Percentiles rank a stretch among this genome's conserved stretches.
Conservation (phyloP, 2,329 filamentous ascomycete genomes). For the Lachnellula cervina region DNA sequence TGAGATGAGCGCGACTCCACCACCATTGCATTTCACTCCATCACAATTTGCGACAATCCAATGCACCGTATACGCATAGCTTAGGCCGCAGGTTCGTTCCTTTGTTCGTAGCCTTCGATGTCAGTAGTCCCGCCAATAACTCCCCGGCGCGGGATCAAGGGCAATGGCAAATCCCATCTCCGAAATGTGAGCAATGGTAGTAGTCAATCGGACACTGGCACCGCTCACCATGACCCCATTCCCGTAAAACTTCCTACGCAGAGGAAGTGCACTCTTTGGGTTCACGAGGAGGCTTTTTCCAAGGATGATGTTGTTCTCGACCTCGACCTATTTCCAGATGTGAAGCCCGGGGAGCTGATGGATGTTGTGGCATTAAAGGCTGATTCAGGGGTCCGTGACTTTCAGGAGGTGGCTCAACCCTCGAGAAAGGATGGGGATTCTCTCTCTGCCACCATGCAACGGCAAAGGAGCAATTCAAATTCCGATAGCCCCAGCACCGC, state of each 20-base stretch:
- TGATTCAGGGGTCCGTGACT: constrained; percentile 43
- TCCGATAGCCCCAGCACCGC: constrained; percentile 15
- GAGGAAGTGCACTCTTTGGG: constrained; percentile 31
- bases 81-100: no score
- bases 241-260: constrained; percentile 19
- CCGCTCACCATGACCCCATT: constrained; percentile 20
- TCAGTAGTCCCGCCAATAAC: constrained; percentile 18
- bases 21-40: no score
- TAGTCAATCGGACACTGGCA: constrained; percentile 25
- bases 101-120: constrained; percentile 21
- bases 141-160: constrained; percentile 24
- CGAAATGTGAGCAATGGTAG: constrained; percentile 29
- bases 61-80: no score
- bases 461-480: constrained; percentile 23
- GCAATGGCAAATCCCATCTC: constrained; percentile 24
- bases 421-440: constrained; percentile 22
- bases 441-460: constrained; percentile 13
- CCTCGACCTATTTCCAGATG: constrained; percentile 61
- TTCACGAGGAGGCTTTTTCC: constrained; percentile 64
- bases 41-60: no score
- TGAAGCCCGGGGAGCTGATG: constrained; percentile 65
- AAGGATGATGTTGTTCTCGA: constrained; percentile 78
- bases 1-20: no score
- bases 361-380: constrained; percentile 61
- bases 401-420: constrained; percentile 34